Base-by-base conservation (phyloP, 768 basidiomycete species). In the Leucosporidium scottii region DNA sequence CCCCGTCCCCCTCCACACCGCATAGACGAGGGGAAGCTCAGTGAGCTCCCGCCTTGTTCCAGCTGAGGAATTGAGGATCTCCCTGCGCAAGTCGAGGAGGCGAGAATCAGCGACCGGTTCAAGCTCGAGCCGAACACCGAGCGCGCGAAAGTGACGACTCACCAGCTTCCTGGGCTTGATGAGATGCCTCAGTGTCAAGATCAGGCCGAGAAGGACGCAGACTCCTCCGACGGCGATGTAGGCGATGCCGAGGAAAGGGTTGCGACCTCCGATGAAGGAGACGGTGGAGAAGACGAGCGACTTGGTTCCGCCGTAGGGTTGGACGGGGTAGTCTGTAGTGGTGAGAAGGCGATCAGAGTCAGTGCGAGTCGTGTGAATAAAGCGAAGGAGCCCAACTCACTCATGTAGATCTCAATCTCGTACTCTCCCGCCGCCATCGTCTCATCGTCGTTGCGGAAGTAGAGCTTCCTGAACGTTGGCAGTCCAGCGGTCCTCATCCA, bases 401-500 rank as follows among this genome's bases (percentile, higher is more conserved):
- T 96, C 78, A 93, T 83, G 72, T 85, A 85, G 67, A 93, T 83
- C 31, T 82, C 79, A 64, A 98, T 84, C 69, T 83, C 80, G 77
- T 98, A 98, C 36, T 78, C 82, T 12, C 93, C 96, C 62, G 85
- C 82, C 25, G 74, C 73, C 82, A 99, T 85, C 28, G 79, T 81
- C 60, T 87, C 82, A 34, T 84, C 78, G 75, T 98, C 93, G 77
- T 97, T 98, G 70, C 94, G 83, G 21, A 88, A 93, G 75, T 89
- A 97, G 27, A 99, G 81, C 80, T 99, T 98, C 39, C 91, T 87
- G 78, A 99, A 99, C 9, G 94, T 97, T 13, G 96, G 96, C 57
- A 98, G 79, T 18, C 94, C 96, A 1, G 96, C 91, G 3, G 93
- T 96, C 66, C 94, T 85, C 96, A 99, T 99, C 96, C 96, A 99